Percentiles rank a stretch among this genome's conserved stretches.
Evolutionary conservation across 345 rosid species (phyloP).

Genomic region (Noccaea caerulescens): DNA sequence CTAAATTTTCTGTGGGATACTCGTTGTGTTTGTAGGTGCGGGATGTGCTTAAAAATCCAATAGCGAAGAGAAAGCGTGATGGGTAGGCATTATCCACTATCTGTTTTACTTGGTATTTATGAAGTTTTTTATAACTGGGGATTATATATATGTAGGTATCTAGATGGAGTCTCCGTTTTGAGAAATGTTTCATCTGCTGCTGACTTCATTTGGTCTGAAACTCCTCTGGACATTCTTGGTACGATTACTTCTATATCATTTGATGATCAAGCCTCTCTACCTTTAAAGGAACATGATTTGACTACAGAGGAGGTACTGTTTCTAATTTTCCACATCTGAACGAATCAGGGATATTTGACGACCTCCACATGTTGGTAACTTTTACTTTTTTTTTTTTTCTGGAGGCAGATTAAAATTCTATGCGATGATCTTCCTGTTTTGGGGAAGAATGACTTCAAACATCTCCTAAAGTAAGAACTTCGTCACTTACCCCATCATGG

Average conservation of each 20-base stretch:
- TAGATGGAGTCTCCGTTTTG: conserved; percentile 69
- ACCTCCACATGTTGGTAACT: conserved; percentile 8
- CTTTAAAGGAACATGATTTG: conserved; percentile 64
- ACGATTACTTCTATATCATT: conserved; percentile 76
- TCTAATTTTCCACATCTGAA: neutral
- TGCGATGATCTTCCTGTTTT: conserved; percentile 91
- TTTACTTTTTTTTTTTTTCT: neutral
- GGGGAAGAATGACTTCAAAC: conserved; percentile 95
- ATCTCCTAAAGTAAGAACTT: conserved; percentile 75
- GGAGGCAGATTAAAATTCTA: conserved; percentile 67
- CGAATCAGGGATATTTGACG: neutral
- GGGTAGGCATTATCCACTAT: conserved; percentile 60
- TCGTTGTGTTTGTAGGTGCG: conserved; percentile 55
- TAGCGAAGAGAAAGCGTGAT: conserved; percentile 72
- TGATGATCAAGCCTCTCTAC: conserved; percentile 61
- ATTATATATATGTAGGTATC: conserved; percentile 55
- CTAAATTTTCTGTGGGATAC: neutral
- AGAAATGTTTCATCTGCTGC: conserved; percentile 76
- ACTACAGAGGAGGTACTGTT: conserved; percentile 80
- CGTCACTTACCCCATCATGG: neutral
- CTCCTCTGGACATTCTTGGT: conserved; percentile 92
- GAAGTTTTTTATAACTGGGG: neutral
- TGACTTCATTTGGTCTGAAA: conserved; percentile 84
- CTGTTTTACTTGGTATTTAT: neutral
- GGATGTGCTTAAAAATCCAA: conserved; percentile 66